Evolutionary conservation across 2,329 filamentous ascomycete genomes (phyloP).

Genomic region (Colletotrichum cuscutae): DNA sequence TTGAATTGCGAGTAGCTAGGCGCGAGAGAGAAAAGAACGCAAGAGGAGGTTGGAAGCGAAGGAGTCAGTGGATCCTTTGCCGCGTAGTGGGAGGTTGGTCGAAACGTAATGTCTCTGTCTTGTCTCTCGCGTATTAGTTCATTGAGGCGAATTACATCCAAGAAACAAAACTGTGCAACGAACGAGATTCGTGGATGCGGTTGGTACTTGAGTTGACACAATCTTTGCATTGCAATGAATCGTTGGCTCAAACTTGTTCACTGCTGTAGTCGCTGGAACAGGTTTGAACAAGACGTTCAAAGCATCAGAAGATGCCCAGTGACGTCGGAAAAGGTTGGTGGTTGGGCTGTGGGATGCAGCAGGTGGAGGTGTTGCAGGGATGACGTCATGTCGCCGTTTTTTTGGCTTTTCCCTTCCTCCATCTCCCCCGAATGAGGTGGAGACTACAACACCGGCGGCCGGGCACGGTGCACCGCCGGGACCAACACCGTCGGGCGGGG

Average conservation of each 20-base stretch:
- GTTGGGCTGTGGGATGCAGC: constrained; percentile 7
- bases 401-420: not conserved
- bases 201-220: not conserved
- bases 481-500: constrained; percentile 1
- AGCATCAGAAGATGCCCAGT: not conserved
- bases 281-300: not conserved
- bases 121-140: not conserved
- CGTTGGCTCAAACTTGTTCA: not conserved
- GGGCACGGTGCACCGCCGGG: constrained; percentile 24
- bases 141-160: not conserved
- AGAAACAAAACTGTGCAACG: not conserved
- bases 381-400: constrained; percentile 14
- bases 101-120: not conserved
- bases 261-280: not conserved
- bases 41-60: not conserved
- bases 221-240: not conserved
- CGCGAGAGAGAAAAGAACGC: not conserved
- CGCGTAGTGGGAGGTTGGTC: not conserved
- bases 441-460: not conserved
- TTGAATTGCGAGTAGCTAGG: not conserved
- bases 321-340: constrained; percentile 8
- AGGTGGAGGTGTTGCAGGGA: not conserved
- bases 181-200: not conserved
- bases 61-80: not conserved
- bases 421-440: constrained; percentile 7